A percentile compares a stretch with the other conserved stretches of the same genome.
These are phyloP conservation scores for Gracilaria caudata DNA, from an alignment of 23 red algal genomes.

Conservation along the genomic window DNA sequence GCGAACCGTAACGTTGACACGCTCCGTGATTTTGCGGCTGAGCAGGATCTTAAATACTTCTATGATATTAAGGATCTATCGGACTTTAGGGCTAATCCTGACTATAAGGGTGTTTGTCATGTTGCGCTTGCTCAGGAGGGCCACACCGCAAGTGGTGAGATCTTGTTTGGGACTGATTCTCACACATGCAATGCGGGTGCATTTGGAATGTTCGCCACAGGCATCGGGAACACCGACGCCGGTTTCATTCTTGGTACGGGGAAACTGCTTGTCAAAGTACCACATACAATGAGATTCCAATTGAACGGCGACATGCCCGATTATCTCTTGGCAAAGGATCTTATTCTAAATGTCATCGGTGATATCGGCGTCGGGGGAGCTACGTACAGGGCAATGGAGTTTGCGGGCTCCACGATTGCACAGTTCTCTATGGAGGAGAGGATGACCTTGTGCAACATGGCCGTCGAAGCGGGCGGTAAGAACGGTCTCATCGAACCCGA, in stretches of 20 bases:
- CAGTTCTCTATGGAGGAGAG: constrained; percentile 95
- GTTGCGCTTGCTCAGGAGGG: constrained; percentile 97
- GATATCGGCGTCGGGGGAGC: constrained; percentile 96
- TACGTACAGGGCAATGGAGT: constrained; percentile 97
- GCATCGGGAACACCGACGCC: constrained; percentile 96
- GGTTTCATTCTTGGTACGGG: constrained; percentile 97
- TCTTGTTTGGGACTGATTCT: constrained; percentile 97
- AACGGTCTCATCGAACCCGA: constrained; percentile 93
- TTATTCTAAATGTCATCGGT: constrained; percentile 97
- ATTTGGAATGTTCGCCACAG: constrained; percentile 98
- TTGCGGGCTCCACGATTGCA: constrained; percentile 82
- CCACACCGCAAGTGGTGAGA: constrained; percentile 89
- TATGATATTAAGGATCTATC: constrained; percentile 92
- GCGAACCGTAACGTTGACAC: constrained; percentile 97
- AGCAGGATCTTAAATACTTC: constrained; percentile 94
- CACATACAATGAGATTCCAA: constrained; percentile 91
- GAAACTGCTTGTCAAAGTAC: constrained; percentile 97
- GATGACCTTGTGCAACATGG: constrained; percentile 98
- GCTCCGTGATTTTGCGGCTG: constrained; percentile 84
- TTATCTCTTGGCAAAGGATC: constrained; percentile 94
- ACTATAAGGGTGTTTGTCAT: constrained; percentile 99
- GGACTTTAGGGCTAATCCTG: constrained; percentile 80
- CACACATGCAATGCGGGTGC: constrained; percentile 98
- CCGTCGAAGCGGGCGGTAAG: constrained; percentile 99
- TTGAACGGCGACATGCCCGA: constrained; percentile 92